Conservation (phyloP, 2,329 filamentous ascomycete species). For the Calonectria naviculata region DNA sequence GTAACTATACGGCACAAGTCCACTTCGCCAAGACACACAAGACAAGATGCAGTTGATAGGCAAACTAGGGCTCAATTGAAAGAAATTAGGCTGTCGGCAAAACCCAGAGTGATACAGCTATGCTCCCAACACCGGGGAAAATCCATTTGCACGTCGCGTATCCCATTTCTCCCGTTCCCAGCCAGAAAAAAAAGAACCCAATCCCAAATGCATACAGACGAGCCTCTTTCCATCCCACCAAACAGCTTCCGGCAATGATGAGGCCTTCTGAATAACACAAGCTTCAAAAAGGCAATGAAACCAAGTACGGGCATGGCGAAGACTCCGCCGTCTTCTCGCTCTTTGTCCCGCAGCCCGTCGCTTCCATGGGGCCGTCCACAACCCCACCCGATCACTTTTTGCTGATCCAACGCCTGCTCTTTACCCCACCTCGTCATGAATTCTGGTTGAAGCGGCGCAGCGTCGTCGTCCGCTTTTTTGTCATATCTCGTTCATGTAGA, state of each 20-base stretch:
- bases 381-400: conserved; percentile 21
- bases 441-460: conserved; percentile 25
- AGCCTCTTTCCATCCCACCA: conserved; percentile 29
- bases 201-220: conserved; percentile 25
- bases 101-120: conserved; percentile 31
- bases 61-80: conserved; percentile 17
- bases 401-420: conserved; percentile 13
- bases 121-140: conserved; percentile 36
- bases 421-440: background rate
- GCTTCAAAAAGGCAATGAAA: conserved; percentile 27
- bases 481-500: conserved; percentile 28
- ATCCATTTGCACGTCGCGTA: conserved; percentile 28
- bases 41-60: background rate
- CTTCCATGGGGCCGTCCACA: background rate
- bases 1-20: background rate
- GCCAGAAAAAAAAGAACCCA: conserved; percentile 17
- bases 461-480: conserved; percentile 28
- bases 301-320: conserved; percentile 22
- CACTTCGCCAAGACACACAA: background rate
- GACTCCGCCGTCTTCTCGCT: conserved; percentile 17
- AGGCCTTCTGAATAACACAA: conserved; percentile 29
- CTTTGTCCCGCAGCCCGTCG: conserved; percentile 5
- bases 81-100: conserved; percentile 18
- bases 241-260: conserved; percentile 25
- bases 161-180: conserved; percentile 29